Conservation (phyloP, 768 basidiomycete species). For the Auricularia cornea region DNA sequence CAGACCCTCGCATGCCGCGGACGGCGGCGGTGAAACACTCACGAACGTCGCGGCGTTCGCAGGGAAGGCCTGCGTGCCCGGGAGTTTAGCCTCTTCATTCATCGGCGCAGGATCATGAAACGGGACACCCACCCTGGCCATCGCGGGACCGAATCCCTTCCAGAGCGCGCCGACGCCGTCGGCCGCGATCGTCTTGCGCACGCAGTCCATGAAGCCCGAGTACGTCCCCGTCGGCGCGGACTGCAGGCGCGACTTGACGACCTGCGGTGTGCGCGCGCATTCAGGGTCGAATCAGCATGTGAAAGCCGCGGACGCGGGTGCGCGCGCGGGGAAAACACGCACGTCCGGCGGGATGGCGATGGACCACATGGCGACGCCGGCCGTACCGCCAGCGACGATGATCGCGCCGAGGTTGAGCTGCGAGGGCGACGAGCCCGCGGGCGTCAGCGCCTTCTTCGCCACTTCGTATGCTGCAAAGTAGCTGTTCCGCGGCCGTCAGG, state of each 20-base stretch:
- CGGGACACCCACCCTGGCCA: constrained; percentile 64
- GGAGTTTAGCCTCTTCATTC: constrained; percentile 1
- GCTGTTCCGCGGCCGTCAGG: constrained; percentile 32
- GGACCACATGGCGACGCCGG: constrained; percentile 97
- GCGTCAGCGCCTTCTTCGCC: constrained; percentile 79
- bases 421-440: constrained; percentile 66
- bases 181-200: constrained; percentile 79
- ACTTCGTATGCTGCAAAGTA: constrained; percentile 98
- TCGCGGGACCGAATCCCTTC: constrained; percentile 97
- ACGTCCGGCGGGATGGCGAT: constrained; percentile 97
- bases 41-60: constrained; percentile 95
- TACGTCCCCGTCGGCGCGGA: constrained; percentile 98
- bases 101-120: background rate
- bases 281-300: constrained; percentile 5
- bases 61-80: constrained; percentile 70
- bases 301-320: background rate
- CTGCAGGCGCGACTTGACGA: constrained; percentile 91
- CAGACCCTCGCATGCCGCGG: background rate
- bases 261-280: constrained; percentile 41
- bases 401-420: constrained; percentile 81
- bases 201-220: constrained; percentile 86
- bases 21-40: constrained; percentile 19
- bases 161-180: constrained; percentile 86
- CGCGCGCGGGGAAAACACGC: constrained; percentile 22
- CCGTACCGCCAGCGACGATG: constrained; percentile 86